Evolutionary conservation across 805 yeast species (phyloP).

Genomic region (Yarrowia osloensis): DNA sequence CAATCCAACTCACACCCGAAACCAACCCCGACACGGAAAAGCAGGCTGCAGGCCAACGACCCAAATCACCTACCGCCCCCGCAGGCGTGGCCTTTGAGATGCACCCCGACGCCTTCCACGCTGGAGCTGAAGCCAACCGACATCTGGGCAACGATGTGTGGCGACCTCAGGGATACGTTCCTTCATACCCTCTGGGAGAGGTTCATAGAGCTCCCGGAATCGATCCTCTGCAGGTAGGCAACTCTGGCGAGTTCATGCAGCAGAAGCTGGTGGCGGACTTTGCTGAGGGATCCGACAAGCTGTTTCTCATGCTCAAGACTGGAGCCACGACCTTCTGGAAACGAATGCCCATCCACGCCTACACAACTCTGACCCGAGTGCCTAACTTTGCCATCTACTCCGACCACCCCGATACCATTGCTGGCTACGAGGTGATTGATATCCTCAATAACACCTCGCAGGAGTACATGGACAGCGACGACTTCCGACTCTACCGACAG

Average conservation of each 20-base stretch:
- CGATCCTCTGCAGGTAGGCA: constrained; percentile 13
- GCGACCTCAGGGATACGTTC: constrained; percentile 25
- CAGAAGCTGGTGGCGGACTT: constrained; percentile 38
- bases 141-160: constrained; percentile 29
- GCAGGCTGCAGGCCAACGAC: not conserved
- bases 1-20: not conserved
- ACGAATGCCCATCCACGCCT: constrained; percentile 44
- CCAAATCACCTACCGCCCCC: constrained; percentile 1
- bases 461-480: constrained; percentile 32
- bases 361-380: constrained; percentile 42
- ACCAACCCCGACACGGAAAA: not conserved
- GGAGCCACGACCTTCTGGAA: constrained; percentile 43
- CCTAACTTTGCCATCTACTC: constrained; percentile 43
- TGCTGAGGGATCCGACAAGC: constrained; percentile 36
- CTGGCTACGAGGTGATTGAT: constrained; percentile 43
- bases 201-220: constrained; percentile 3
- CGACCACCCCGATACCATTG: constrained; percentile 41
- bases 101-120: constrained; percentile 22
- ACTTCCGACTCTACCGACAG: constrained; percentile 39
- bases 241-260: constrained; percentile 30
- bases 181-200: constrained; percentile 17
- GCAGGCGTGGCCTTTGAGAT: constrained; percentile 11
- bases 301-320: constrained; percentile 44
- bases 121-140: constrained; percentile 12
- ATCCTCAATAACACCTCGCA: constrained; percentile 38